Conservation (phyloP, 108 stramenopile genomes). For the Fistulifera pelliculosa region DNA sequence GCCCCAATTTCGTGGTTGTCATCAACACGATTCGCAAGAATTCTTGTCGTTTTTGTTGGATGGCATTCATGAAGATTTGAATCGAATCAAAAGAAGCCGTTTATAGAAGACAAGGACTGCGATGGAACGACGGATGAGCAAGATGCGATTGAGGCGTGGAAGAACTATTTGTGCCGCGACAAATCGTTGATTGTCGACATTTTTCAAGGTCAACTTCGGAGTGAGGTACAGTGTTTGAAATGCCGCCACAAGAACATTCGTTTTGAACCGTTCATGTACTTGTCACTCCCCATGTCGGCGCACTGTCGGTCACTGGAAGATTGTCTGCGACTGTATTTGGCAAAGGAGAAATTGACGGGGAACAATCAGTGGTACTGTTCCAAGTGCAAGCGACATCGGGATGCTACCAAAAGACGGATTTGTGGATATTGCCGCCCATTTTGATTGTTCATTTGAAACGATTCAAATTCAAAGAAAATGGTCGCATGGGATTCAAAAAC, state of each 20-base stretch:
- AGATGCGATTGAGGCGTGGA: conserved; percentile 81
- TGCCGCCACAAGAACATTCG: conserved; percentile 67
- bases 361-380: conserved; percentile 76
- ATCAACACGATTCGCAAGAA: conserved; percentile 94
- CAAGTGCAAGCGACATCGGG: conserved; percentile 68
- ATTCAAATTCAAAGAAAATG: conserved; percentile 60
- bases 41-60: conserved; percentile 79
- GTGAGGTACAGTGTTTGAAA: conserved; percentile 61
- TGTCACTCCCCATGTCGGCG: conserved; percentile 70
- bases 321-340: conserved; percentile 64
- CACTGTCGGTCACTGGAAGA: conserved; percentile 46
- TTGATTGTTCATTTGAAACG: conserved; percentile 93
- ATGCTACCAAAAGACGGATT: conserved; percentile 80
- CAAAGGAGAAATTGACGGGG: conserved; percentile 61
- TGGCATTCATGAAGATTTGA: conserved; percentile 92
- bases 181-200: conserved; percentile 86
- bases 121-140: conserved; percentile 70
- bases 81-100: conserved; percentile 82
- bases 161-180: conserved; percentile 76
- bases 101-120: conserved; percentile 80
- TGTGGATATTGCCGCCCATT: conserved; percentile 90
- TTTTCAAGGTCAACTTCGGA: conserved; percentile 93
- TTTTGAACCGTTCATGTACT: conserved; percentile 94
- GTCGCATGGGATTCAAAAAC: conserved; percentile 59
- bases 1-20: conserved; percentile 81